phyloP scores from a whole-genome alignment of 2,329 filamentous ascomycete genomes.

The Juglanconis oblonga region DNA sequence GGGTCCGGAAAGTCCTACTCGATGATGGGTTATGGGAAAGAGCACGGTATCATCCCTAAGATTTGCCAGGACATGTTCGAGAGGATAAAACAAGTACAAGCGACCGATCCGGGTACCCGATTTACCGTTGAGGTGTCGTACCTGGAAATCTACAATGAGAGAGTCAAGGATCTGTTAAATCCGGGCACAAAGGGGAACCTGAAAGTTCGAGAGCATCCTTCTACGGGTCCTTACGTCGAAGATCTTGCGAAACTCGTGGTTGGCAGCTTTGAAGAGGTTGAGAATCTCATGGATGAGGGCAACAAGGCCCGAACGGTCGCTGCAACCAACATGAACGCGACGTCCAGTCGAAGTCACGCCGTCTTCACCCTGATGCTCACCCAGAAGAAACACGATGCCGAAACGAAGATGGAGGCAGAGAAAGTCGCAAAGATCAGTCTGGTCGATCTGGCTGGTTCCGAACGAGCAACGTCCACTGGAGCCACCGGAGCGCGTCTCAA shows the following conservation, averaged over 20 bases:
- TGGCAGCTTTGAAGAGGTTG: constrained; percentile 89
- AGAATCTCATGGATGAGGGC: constrained; percentile 97
- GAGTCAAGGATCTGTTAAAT: constrained; percentile 92
- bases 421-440: constrained; percentile 98
- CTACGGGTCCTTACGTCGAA: constrained; percentile 96
- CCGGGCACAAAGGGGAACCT: constrained; percentile 94
- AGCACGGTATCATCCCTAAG: constrained; percentile 90
- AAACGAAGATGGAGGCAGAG: constrained; percentile 96
- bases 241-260: constrained; percentile 95
- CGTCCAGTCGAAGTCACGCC: constrained; percentile 94
- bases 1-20: constrained; percentile 98
- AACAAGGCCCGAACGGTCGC: constrained; percentile 98
- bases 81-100: constrained; percentile 68
- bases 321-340: constrained; percentile 99
- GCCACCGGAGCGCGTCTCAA: constrained; percentile 93
- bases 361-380: constrained; percentile 96
- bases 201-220: constrained; percentile 95
- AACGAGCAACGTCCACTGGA: constrained; percentile 94
- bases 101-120: constrained; percentile 67
- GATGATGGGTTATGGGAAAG: constrained; percentile 99
- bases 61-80: constrained; percentile 99
- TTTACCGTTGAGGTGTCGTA: constrained; percentile 98
- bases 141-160: constrained; percentile 98
- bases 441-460: constrained; percentile 95
- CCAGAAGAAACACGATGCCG: constrained; percentile 84